phyloP scores from a whole-genome alignment of 176 grass and related monocot species.

The Aegilops bicornis region DNA sequence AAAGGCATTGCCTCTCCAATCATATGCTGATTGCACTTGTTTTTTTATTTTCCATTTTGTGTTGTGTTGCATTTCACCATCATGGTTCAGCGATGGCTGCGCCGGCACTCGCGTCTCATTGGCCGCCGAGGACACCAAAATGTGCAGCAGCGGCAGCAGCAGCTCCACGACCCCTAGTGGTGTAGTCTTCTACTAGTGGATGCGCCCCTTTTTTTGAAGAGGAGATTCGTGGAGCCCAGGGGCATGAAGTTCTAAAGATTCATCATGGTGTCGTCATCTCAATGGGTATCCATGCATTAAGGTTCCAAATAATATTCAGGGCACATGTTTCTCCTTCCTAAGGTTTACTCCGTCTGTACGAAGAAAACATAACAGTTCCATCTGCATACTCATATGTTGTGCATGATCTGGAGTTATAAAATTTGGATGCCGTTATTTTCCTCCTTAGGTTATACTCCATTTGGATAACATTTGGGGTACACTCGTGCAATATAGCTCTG shows the following conservation, averaged over 20 bases:
- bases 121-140: conserved; percentile 26
- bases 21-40: not conserved
- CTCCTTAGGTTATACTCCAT: not conserved
- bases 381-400: not conserved
- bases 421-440: not conserved
- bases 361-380: not conserved
- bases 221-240: conserved; percentile 30
- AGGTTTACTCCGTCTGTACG: not conserved
- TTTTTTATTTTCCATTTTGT: not conserved
- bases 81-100: conserved; percentile 17
- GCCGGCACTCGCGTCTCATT: conserved; percentile 19
- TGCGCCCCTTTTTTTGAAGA: not conserved
- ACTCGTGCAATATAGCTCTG: not conserved
- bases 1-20: not conserved
- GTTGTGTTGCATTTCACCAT: conserved; percentile 7
- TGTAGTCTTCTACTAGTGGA: not conserved
- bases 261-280: conserved; percentile 18
- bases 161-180: conserved; percentile 17
- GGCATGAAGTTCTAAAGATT: not conserved
- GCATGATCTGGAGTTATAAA: not conserved
- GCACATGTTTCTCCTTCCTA: not conserved
- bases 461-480: too few relatives aligned
- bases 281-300: not conserved
- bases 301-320: not conserved
- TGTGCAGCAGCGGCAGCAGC: not conserved